Conservation (phyloP, 2,329 filamentous ascomycete species). For the Stagonosporopsis vannaccii region DNA sequence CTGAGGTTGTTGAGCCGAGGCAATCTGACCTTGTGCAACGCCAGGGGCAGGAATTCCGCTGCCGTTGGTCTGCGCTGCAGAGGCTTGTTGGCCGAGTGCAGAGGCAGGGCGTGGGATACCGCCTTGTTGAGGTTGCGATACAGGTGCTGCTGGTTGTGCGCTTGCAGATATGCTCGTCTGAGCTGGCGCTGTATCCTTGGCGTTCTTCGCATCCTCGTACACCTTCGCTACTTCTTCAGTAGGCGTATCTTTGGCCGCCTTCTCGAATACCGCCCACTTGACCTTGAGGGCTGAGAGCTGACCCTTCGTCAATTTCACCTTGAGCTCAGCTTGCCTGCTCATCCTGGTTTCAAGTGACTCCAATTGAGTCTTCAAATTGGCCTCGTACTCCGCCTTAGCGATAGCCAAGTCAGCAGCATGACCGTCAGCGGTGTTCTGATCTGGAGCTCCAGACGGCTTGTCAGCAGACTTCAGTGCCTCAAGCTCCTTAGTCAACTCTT, state of each 20-base stretch:
- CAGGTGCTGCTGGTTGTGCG: slow-evolving; percentile 12
- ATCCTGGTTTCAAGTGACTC: slow-evolving; percentile 59
- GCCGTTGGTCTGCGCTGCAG: slow-evolving; percentile 27
- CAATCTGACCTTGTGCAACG: slow-evolving; percentile 21
- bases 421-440: slow-evolving; percentile 19
- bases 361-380: slow-evolving; percentile 47
- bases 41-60: slow-evolving; percentile 36
- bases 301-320: slow-evolving; percentile 77
- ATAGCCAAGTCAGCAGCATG: slow-evolving; percentile 27
- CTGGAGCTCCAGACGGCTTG: slow-evolving; percentile 1
- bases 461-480: slow-evolving; percentile 5
- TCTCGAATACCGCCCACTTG: slow-evolving; percentile 80
- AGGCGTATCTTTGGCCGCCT: slow-evolving; percentile 84
- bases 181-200: slow-evolving; percentile 55
- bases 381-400: slow-evolving; percentile 47
- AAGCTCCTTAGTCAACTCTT: slow-evolving; percentile 12
- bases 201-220: slow-evolving; percentile 79
- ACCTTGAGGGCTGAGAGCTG: slow-evolving; percentile 67
- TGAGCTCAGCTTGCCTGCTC: slow-evolving; percentile 63
- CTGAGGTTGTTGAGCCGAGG: slow-evolving; percentile 26
- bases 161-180: slow-evolving; percentile 28
- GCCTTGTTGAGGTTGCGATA: slow-evolving; percentile 15
- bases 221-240: slow-evolving; percentile 84
- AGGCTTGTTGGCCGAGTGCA: slow-evolving; percentile 20
- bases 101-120: slow-evolving; percentile 15